These are phyloP conservation scores for Chaetomidium leptoderma DNA, from an alignment of 495 filamentous ascomycete genomes.

Conservation along the genomic window DNA sequence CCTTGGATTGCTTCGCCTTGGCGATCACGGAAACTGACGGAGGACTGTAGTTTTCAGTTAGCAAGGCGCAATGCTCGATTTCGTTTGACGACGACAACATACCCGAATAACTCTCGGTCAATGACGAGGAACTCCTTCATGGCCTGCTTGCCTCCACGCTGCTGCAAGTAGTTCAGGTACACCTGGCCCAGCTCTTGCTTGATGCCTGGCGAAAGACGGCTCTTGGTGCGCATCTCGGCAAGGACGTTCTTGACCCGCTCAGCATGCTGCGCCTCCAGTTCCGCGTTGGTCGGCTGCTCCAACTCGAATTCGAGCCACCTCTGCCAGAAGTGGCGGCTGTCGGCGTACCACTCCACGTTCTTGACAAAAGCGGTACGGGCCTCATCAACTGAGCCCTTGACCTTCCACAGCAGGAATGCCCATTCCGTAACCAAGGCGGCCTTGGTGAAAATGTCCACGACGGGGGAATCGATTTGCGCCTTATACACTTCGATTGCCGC, in stretches of 20 bases:
- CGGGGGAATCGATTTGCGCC: slow-evolving; percentile 65
- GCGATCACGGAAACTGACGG: slow-evolving; percentile 44
- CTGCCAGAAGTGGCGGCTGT: slow-evolving; percentile 88
- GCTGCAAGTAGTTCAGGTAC: slow-evolving; percentile 82
- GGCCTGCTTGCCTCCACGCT: slow-evolving; percentile 74
- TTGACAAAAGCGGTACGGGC: slow-evolving; percentile 80
- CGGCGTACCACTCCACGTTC: slow-evolving; percentile 79
- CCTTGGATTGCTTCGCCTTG: slow-evolving; percentile 46
- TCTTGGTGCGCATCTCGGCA: slow-evolving; percentile 70
- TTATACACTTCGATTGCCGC: slow-evolving; percentile 85
- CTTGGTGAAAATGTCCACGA: slow-evolving; percentile 74
- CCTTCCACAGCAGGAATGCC: slow-evolving; percentile 86
- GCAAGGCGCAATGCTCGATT: not conserved
- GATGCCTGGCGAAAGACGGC: slow-evolving; percentile 58
- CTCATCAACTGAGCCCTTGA: slow-evolving; percentile 78
- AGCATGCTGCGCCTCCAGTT: slow-evolving; percentile 61
- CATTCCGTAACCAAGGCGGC: slow-evolving; percentile 84
- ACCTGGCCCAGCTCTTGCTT: slow-evolving; percentile 73
- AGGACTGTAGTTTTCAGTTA: slow-evolving; percentile 37
- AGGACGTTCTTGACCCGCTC: slow-evolving; percentile 76
- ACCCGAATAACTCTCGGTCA: slow-evolving; percentile 85
- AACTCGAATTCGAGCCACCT: slow-evolving; percentile 88
- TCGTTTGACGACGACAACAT: slow-evolving; percentile 28
- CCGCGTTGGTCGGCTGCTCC: slow-evolving; percentile 70
- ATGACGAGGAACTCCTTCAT: slow-evolving; percentile 82